Evolutionary conservation across 495 filamentous ascomycete genomes (phyloP), one percentile per base, ranked within the genome.

Genomic region (Neurospora sp.): DNA sequence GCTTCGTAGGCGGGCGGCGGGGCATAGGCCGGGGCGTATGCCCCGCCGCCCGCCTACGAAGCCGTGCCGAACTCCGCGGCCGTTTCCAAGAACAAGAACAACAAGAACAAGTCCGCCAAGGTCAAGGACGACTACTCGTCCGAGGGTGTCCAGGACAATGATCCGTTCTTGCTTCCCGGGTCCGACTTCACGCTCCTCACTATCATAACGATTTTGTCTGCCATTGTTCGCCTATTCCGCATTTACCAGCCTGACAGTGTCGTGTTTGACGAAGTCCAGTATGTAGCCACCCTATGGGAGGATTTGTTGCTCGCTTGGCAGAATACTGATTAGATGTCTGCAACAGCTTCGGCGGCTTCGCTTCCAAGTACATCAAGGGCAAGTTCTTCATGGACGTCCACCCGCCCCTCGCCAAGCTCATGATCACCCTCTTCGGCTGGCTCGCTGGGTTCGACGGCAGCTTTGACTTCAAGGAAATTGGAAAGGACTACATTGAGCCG

Each of bases 391-490:
- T 99, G 96, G 96, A 99, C 78, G 96, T 99, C 4, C 96, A 99
- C 77, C 96, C 96, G 18, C 96, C 96, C n/a, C 87, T 99, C 9
- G 96, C 96, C 69, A 99, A 99, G 83, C 84, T 99, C 73, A 89
- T 99, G 75, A 92, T 99, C 73, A 97, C 96, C 53, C 89, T 99
- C 53, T 94, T 95, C 74, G 96, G 96, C 69, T 99, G 92, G 91
- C 82, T 98, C 69, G 96, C 94, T 74, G 96, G 96, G 31, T 99
- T 98, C 78, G 88, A 98, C 81, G 96, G 96, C 69, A 86, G 92
- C 65, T 99, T 99, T 74, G 96, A 99, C 80, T 99, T 99, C 86
- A 99, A 99, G 85, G 96, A 99, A 76, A 99, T 99, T 85, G 96
- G 96, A 77, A 98, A 98, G 84, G 96, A 99, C 79, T 99, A 99